A percentile compares a stretch with the other conserved stretches of the same genome.
These are phyloP conservation scores for Ophiosphaerella korrae DNA, from an alignment of 2,329 filamentous ascomycete species.

Conservation along the genomic window DNA sequence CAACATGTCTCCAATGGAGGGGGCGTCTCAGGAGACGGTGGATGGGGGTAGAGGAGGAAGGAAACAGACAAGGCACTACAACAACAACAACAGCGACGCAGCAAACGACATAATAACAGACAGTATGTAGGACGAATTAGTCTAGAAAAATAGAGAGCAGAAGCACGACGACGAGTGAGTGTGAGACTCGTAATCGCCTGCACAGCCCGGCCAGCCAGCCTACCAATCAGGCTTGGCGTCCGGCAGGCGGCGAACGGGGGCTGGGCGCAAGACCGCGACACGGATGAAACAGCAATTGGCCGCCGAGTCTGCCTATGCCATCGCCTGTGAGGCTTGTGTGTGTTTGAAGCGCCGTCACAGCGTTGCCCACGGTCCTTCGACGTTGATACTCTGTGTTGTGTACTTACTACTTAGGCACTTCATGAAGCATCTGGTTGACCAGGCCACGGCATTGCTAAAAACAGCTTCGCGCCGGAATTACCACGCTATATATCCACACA, in stretches of 20 bases:
- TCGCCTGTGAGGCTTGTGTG: not conserved
- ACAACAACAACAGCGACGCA: slow-evolving; percentile 19
- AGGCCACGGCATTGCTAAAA: slow-evolving; percentile 3
- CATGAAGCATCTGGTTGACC: not conserved
- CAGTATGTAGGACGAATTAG: too few species aligned
- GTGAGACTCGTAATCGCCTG: slow-evolving; percentile 29
- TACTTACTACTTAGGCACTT: too few species aligned
- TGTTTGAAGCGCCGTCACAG: too few species aligned
- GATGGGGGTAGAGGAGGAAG: slow-evolving; percentile 10
- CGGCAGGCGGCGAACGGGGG: slow-evolving; percentile 14
- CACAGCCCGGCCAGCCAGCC: slow-evolving; percentile 22
- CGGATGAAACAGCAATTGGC: slow-evolving; percentile 20
- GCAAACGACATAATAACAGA: slow-evolving; percentile 35
- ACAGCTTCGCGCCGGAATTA: not conserved
- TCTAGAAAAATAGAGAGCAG: not conserved
- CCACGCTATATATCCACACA: not conserved
- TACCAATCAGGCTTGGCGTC: slow-evolving; percentile 11
- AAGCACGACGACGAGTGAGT: slow-evolving; percentile 15
- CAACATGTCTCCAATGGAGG: slow-evolving; percentile 24
- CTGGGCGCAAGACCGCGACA: slow-evolving; percentile 27
- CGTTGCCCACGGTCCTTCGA: too few species aligned
- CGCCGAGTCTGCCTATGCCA: too few species aligned
- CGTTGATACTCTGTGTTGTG: too few species aligned
- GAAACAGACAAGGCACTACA: not conserved
- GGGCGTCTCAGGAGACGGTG: slow-evolving; percentile 6